Percentiles rank a stretch among this genome's conserved stretches.
These are phyloP conservation scores for Ceratopteris richardii DNA, from an alignment of 75 land plant species.

Conservation along the genomic window DNA sequence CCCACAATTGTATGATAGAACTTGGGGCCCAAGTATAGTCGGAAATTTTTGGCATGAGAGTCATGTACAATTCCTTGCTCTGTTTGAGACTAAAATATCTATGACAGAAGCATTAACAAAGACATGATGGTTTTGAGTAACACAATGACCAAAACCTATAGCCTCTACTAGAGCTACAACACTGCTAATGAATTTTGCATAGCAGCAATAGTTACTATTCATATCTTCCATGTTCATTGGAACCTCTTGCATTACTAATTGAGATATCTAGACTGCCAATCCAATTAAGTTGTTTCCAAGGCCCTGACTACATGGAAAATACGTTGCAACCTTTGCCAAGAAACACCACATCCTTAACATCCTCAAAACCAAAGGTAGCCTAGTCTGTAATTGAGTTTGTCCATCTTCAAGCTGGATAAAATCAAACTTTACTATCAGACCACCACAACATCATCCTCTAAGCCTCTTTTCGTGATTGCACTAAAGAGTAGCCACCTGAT, in stretches of 20 bases:
- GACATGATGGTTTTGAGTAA: neutral
- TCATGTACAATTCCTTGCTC: neutral
- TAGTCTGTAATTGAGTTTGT: neutral
- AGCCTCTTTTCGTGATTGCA: too few relatives aligned
- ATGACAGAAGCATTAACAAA: neutral
- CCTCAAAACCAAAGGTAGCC: constrained; percentile 1
- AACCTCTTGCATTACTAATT: neutral
- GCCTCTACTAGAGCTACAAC: neutral
- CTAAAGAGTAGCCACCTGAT: too few relatives aligned
- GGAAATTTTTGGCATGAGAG: constrained; percentile 25
- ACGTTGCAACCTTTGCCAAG: neutral
- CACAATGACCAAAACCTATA: neutral
- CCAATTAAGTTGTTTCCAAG: neutral
- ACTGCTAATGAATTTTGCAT: constrained; percentile 1
- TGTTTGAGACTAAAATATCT: neutral
- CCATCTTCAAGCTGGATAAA: neutral
- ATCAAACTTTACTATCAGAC: neutral
- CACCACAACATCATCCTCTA: too few relatives aligned
- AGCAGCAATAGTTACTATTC: neutral
- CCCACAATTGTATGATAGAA: constrained; percentile 44
- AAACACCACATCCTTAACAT: neutral
- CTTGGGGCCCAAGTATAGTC: constrained; percentile 52
- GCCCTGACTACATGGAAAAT: neutral
- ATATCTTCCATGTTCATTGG: neutral
- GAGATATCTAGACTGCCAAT: neutral